Evolutionary conservation across 2,329 filamentous ascomycete species (phyloP).

Genomic region (Cercospora zeina): DNA sequence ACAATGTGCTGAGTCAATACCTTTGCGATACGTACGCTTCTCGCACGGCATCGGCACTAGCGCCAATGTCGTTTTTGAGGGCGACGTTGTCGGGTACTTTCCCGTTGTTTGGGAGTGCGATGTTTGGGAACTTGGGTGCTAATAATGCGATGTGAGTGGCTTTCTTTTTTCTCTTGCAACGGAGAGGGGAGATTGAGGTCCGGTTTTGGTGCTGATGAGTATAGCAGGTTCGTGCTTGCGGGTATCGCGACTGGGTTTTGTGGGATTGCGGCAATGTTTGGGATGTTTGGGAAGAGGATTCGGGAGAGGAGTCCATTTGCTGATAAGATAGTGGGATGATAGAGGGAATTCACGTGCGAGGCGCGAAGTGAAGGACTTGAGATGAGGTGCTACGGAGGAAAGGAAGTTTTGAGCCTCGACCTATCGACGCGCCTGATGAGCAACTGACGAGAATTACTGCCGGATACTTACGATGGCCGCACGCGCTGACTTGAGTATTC

Average conservation of each 20-base stretch:
- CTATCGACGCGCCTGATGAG: no score
- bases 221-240: slow-evolving; percentile 40
- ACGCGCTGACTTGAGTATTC: no score
- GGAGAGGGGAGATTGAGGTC: background rate
- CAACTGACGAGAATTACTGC: no score
- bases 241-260: slow-evolving; percentile 41
- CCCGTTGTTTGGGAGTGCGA: slow-evolving; percentile 45
- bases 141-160: slow-evolving; percentile 42
- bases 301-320: slow-evolving; percentile 10
- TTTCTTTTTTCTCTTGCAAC: background rate
- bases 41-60: slow-evolving; percentile 49
- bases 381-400: no score
- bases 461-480: no score
- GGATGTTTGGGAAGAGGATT: slow-evolving; percentile 17
- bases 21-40: slow-evolving; percentile 49
- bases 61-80: slow-evolving; percentile 47
- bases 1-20: slow-evolving; percentile 47
- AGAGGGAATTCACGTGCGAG: background rate
- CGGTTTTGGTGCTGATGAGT: background rate
- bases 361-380: background rate
- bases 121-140: slow-evolving; percentile 45
- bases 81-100: slow-evolving; percentile 44
- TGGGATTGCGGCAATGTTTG: slow-evolving; percentile 21
- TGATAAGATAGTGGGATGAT: background rate
- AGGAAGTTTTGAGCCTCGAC: no score